phyloP scores from a whole-genome alignment of 768 basidiomycete genomes.

The Collybia sordida region DNA sequence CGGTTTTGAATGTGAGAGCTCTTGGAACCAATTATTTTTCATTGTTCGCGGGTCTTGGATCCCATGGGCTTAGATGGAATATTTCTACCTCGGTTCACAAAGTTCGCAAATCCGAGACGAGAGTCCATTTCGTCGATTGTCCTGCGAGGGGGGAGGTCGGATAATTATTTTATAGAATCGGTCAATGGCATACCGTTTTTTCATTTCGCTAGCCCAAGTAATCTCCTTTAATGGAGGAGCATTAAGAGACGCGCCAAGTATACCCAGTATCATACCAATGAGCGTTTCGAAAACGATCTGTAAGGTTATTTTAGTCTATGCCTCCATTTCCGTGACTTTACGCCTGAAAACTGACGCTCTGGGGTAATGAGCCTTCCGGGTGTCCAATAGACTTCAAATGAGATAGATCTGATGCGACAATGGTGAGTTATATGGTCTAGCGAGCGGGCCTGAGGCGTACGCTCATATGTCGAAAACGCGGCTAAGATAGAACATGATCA shows the following conservation, averaged over 20 bases:
- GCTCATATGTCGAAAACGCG: conserved; percentile 80
- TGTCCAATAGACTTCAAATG: conserved; percentile 73
- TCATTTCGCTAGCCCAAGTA: conserved; percentile 90
- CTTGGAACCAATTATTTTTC: too few species aligned
- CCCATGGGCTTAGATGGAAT: conserved; percentile 28
- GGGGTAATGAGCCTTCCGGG: conserved; percentile 66
- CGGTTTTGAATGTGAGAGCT: too few species aligned
- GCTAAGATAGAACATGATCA: conserved; percentile 38
- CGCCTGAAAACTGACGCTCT: conserved; percentile 44
- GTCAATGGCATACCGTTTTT: conserved; percentile 53
- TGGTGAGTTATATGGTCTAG: not conserved
- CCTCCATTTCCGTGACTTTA: not conserved
- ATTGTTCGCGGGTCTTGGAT: not conserved
- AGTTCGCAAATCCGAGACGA: conserved; percentile 59
- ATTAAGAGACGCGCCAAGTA: conserved; percentile 70
- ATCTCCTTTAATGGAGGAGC: conserved; percentile 74
- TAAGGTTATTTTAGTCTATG: not conserved
- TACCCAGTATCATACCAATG: conserved; percentile 62
- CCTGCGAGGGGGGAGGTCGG: conserved; percentile 32
- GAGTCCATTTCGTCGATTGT: conserved; percentile 79
- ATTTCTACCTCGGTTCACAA: conserved; percentile 57
- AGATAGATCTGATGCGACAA: conserved; percentile 58
- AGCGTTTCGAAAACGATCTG: conserved; percentile 73
- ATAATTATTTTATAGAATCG: conserved; percentile 1
- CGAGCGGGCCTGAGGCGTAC: conserved; percentile 36